Percentiles rank a stretch among this genome's conserved stretches.
These are phyloP conservation scores for Lactarius hengduanensis DNA, from an alignment of 768 basidiomycete species.

Conservation along the genomic window DNA sequence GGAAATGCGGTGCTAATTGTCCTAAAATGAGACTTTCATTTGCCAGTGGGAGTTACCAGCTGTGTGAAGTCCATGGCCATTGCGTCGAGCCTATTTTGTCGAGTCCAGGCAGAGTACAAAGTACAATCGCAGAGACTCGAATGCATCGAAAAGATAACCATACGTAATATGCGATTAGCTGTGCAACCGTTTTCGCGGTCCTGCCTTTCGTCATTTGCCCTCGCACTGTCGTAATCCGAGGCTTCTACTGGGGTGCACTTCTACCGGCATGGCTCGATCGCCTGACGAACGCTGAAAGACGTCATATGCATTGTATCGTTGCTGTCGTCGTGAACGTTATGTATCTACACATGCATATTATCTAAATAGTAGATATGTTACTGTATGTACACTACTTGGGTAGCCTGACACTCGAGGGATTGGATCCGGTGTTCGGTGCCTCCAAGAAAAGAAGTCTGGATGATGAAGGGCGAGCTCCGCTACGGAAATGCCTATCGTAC, in stretches of 20 bases:
- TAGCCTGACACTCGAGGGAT: not conserved
- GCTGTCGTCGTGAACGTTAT: constrained; percentile 19
- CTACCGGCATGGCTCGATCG: constrained; percentile 49
- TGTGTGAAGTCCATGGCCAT: no score
- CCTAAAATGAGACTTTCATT: not conserved
- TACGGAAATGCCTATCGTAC: constrained; percentile 14
- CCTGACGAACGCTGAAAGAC: constrained; percentile 31
- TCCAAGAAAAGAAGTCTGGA: constrained; percentile 4
- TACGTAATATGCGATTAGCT: no score
- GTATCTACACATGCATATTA: constrained; percentile 22
- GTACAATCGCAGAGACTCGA: no score
- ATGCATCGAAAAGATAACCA: no score
- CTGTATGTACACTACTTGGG: constrained; percentile 15
- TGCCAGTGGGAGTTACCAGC: no score
- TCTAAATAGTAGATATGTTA: constrained; percentile 30
- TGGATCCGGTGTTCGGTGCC: not conserved
- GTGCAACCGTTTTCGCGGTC: not conserved
- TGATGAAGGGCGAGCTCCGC: constrained; percentile 11
- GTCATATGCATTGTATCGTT: constrained; percentile 21
- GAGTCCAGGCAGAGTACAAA: no score
- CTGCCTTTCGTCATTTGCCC: not conserved
- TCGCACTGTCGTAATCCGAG: constrained; percentile 22
- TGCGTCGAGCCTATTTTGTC: no score
- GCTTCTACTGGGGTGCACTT: constrained; percentile 57
- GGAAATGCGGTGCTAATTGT: constrained; percentile 4